These are phyloP conservation scores for Leptographium wingfieldii DNA, from an alignment of 2,329 filamentous ascomycete genomes.

Conservation along the genomic window DNA sequence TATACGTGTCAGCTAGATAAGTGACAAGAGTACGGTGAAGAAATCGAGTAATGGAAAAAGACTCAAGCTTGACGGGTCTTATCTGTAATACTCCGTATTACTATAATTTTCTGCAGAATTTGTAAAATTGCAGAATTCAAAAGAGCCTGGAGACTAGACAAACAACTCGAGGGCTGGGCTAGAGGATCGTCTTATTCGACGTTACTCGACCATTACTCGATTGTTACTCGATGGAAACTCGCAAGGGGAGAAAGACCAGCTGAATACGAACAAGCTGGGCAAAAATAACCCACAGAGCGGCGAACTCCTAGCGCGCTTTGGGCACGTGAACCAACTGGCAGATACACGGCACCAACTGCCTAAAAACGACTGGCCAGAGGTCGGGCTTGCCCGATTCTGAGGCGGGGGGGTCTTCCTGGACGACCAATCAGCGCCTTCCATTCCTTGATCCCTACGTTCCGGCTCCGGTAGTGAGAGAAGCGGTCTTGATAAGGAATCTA, in stretches of 20 bases:
- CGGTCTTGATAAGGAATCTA: neutral
- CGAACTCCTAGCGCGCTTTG: neutral
- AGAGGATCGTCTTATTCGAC: neutral
- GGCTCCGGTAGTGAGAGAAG: neutral
- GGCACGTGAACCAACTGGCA: neutral
- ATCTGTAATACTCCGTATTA: too few species aligned
- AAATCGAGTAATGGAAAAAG: neutral
- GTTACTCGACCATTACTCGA: constrained; percentile 17
- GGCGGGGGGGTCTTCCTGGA: neutral
- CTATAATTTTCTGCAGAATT: too few species aligned
- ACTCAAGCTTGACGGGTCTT: too few species aligned
- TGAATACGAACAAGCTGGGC: neutral
- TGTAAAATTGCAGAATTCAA: neutral
- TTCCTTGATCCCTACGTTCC: neutral
- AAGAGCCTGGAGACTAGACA: neutral
- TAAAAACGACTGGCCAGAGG: neutral
- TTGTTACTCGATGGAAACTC: constrained; percentile 34
- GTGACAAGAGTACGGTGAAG: neutral
- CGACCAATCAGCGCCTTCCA: neutral
- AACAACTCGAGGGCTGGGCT: too few species aligned
- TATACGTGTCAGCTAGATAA: too few species aligned
- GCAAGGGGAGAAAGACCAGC: neutral
- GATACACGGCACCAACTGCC: neutral
- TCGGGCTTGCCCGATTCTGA: neutral
- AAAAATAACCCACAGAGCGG: neutral